These are phyloP conservation scores for Dicorynia guianensis DNA, from an alignment of 306 rosid genomes.

Conservation along the genomic window DNA sequence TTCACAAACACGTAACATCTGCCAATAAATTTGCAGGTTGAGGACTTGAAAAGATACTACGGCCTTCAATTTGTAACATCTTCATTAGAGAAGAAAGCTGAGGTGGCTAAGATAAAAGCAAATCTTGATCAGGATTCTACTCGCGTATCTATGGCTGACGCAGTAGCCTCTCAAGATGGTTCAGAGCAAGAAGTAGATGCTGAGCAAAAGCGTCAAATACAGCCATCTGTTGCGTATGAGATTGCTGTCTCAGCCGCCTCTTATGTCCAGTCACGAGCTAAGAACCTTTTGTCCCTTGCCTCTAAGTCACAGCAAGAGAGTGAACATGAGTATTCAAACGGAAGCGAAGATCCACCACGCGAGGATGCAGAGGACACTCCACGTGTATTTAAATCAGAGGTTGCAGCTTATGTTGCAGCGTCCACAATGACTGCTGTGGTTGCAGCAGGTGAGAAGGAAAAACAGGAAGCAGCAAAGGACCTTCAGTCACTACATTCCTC, in stretches of 20 bases:
- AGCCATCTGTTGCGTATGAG: conserved; percentile 65
- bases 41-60: conserved; percentile 66
- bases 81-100: conserved; percentile 76
- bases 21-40: conserved; percentile 60
- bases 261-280: conserved; percentile 66
- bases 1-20: conserved; percentile 25
- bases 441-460: conserved; percentile 85
- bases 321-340: conserved; percentile 32
- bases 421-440: conserved; percentile 92
- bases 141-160: conserved; percentile 46
- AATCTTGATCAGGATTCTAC: conserved; percentile 59
- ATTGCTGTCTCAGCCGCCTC: conserved; percentile 93
- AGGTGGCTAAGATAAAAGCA: conserved; percentile 54
- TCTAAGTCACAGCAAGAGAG: conserved; percentile 45
- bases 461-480: conserved; percentile 77
- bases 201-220: conserved; percentile 52
- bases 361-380: conserved; percentile 53
- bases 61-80: conserved; percentile 79
- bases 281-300: conserved; percentile 53
- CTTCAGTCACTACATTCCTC: conserved; percentile 88
- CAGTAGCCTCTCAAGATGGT: conserved; percentile 34
- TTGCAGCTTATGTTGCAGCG: conserved; percentile 82
- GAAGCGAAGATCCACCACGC: conserved; percentile 27
- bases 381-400: conserved; percentile 67
- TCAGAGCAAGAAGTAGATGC: conserved; percentile 42